Evolutionary conservation across 2,329 filamentous ascomycete genomes (phyloP).

Genomic region (Acarospora socialis): DNA sequence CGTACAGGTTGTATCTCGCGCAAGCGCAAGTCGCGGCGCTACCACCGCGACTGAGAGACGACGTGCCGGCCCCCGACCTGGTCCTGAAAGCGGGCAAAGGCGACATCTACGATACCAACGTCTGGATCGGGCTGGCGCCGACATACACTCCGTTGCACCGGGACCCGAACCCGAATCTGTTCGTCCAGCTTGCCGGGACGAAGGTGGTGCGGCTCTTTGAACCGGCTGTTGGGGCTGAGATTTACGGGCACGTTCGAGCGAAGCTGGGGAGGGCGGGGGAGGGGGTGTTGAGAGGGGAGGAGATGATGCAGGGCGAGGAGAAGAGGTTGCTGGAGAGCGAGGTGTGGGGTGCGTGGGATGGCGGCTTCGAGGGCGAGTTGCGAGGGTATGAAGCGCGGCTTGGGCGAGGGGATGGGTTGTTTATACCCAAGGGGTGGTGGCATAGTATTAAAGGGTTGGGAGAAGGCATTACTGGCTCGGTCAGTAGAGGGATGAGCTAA

Average conservation of each 20-base stretch:
- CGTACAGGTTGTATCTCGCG: conserved; percentile 59
- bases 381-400: conserved; percentile 41
- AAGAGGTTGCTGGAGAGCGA: conserved; percentile 49
- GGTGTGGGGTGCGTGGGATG: conserved; percentile 46
- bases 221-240: conserved; percentile 45
- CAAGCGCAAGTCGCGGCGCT: conserved; percentile 62
- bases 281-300: conserved; percentile 52
- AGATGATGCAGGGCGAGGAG: conserved; percentile 84
- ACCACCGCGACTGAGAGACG: conserved; percentile 44
- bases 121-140: conserved; percentile 78
- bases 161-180: conserved; percentile 88
- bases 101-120: conserved; percentile 71
- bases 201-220: conserved; percentile 62
- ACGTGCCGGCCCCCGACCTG: conserved; percentile 54
- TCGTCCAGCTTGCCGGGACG: conserved; percentile 61
- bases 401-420: conserved; percentile 53
- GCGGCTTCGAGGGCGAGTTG: conserved; percentile 14
- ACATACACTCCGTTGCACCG: conserved; percentile 84
- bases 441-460: conserved; percentile 60
- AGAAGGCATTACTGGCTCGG: conserved; percentile 42
- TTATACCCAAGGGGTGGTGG: conserved; percentile 78
- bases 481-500: conserved; percentile 22
- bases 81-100: conserved; percentile 53
- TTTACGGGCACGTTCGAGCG: conserved; percentile 45
- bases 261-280: conserved; percentile 23